Base-by-base conservation (phyloP, 1,284 basidiomycete genomes). In the Marasmius oreades region DNA sequence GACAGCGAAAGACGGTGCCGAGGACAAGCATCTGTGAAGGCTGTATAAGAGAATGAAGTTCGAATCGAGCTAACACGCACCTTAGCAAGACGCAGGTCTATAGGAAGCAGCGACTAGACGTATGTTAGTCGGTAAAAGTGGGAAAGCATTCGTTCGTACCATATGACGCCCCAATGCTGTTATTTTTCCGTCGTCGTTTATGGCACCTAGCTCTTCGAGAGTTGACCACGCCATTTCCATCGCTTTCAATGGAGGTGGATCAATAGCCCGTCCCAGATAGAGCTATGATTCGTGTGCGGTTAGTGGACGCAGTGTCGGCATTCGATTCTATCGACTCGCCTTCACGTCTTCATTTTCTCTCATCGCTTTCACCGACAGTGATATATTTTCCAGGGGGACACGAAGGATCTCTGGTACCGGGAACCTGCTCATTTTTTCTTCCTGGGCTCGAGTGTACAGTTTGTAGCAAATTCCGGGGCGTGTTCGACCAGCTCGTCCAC, bases 11-110 rank as follows among this genome's bases (percentile, higher is more conserved):
- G 45, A 93, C 81, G 1, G 87, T 83, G 0, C 81, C 92, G 0
- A 95, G 76, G 6, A 94, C 81, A n/a, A 95, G 80, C 90, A 95
- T 93, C 88, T 90, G 50, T 45, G 23, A 2, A 22, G 33, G 26
- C 23, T 48, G 53, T 53, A 55, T 51, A 16, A 23, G 55, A 53
- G 37, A 22, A 39, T 53, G 23, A 31, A n/a, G 33, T 39, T 26
- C 48, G 34, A 14, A 14, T 18, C 26, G 18, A 44, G 22, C 20
- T 42, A 18, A 26, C 4, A 55, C 63, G 31, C 55, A 90, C 86
- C 77, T 98, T 98, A 36, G 85, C 92, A 20, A 98, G 78, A 47
- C 93, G 81, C n/a, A 97, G 74, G 71, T 98, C 95, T 24, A 97
- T 77, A 1, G 95, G 95, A 28, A 98, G 78, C 70, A 87, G 81